phyloP scores from a whole-genome alignment of 2,329 filamentous ascomycete species.

The Acephala macrosclerotiorum region DNA sequence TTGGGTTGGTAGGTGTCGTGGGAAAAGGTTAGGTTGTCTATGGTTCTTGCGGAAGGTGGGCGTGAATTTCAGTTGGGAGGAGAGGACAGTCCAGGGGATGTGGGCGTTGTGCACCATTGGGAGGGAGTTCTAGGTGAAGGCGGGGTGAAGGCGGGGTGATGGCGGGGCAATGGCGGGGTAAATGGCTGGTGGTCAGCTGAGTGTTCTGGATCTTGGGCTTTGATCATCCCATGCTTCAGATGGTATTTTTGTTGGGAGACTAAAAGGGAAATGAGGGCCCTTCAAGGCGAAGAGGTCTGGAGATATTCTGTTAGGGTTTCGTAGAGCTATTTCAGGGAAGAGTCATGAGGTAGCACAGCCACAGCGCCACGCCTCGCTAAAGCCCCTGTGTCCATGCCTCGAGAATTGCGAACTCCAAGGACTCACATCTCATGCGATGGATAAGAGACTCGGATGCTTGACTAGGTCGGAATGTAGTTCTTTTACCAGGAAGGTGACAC shows the following conservation, averaged over 20 bases:
- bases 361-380: not conserved
- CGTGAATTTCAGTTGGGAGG: not conserved
- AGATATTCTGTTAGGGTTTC: not conserved
- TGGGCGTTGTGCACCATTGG: constrained; percentile 12
- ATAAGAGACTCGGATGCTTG: too few species aligned
- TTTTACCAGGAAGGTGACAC: too few species aligned
- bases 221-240: too few species aligned
- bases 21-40: not conserved
- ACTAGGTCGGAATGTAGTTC: too few species aligned
- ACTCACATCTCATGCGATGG: too few species aligned
- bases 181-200: too few species aligned
- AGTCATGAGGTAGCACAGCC: not conserved
- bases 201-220: too few species aligned
- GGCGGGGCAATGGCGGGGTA: too few species aligned
- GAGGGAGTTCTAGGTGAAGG: not conserved
- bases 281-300: not conserved
- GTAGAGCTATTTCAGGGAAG: not conserved
- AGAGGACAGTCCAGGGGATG: constrained; percentile 5
- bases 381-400: not conserved
- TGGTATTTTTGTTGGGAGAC: not conserved
- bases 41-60: not conserved
- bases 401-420: too few species aligned
- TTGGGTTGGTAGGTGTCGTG: not conserved
- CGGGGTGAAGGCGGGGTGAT: too few species aligned
- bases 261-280: not conserved